Base-by-base conservation (phyloP, 495 filamentous ascomycete genomes). In the Staphylotrichum longicolle region DNA sequence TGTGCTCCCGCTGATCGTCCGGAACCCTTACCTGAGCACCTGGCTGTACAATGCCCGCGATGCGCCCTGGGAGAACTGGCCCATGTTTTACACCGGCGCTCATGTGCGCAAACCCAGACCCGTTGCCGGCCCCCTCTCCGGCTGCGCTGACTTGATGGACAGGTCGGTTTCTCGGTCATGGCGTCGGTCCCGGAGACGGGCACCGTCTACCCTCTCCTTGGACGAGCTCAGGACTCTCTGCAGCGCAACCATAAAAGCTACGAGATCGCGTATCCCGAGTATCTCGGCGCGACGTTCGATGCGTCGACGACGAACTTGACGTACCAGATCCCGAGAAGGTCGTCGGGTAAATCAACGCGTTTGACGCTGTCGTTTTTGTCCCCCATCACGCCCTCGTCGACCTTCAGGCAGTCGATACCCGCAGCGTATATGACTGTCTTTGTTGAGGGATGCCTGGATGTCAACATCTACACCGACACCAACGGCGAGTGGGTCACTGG, bases 241-340 rank as follows among this genome's bases (percentile, higher is more conserved):
- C 70, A 71, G 4, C 72, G 60, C 63, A 53, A 70, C 72, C 64
- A 77, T 68, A 61, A 74, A 74, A 37, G 47, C 48, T 93, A 89
- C 68, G 82, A 84, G 42, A 72, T 95, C 53, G 78, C 85, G 6
- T 88, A 80, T 63, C 88, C 92, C 3, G 80, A 75, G 15, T 98
- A 95, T 70, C 74, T 85, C 10, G 93, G 93, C 30, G 79, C 88
- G 10, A 88, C 85, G 14, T 98, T 93, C 69, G 93, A 98, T 77
- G 90, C 93, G 44, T 95, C 91, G 1, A 93, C 90, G 1, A 98
- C 93, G 37, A 96, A 96, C 66, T 81, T 98, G 54, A 93, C 89
- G 41, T 98, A 96, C 72, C 73, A 72, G 15, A 85, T 98, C 45
- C 79, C 80, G 4, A 76, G 79, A 5, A 77, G 83, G 5, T 67